Percentiles rank a stretch among this genome's conserved stretches.
Evolutionary conservation across 106 monocot genomes (phyloP).

Genomic region (Platanthera guangdongensis): DNA sequence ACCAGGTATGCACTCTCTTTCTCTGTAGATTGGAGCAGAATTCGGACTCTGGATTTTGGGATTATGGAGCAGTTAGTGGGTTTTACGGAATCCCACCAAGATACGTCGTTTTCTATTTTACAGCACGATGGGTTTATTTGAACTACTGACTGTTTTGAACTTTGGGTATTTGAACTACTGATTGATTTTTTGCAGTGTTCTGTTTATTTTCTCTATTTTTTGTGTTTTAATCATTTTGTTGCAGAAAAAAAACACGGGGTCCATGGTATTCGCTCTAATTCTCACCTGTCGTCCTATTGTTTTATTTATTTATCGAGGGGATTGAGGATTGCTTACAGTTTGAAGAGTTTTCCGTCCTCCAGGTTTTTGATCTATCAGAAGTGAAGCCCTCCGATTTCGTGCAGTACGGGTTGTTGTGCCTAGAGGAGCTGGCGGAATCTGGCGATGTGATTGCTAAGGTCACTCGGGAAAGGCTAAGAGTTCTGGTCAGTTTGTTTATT

Average conservation of each 20-base stretch:
- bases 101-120: background rate
- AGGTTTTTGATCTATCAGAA: slow-evolving; percentile 73
- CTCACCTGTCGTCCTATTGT: background rate
- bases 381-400: slow-evolving; percentile 77
- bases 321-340: background rate
- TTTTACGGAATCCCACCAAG: background rate
- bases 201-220: background rate
- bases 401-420: slow-evolving; percentile 44
- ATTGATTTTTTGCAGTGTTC: background rate
- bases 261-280: background rate
- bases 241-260: background rate
- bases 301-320: background rate
- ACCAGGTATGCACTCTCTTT: slow-evolving; percentile 27
- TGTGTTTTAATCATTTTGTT: background rate
- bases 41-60: background rate
- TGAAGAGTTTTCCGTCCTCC: slow-evolving; percentile 5
- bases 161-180: background rate
- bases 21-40: background rate
- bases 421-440: slow-evolving; percentile 53
- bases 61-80: background rate
- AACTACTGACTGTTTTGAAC: background rate
- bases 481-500: slow-evolving; percentile 39
- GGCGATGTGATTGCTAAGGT: slow-evolving; percentile 49
- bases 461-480: slow-evolving; percentile 53
- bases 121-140: background rate